Evolutionary conservation across 768 basidiomycete genomes (phyloP), one percentile per base, ranked within the genome.

Genomic region (Phaeotremella skinneri): DNA sequence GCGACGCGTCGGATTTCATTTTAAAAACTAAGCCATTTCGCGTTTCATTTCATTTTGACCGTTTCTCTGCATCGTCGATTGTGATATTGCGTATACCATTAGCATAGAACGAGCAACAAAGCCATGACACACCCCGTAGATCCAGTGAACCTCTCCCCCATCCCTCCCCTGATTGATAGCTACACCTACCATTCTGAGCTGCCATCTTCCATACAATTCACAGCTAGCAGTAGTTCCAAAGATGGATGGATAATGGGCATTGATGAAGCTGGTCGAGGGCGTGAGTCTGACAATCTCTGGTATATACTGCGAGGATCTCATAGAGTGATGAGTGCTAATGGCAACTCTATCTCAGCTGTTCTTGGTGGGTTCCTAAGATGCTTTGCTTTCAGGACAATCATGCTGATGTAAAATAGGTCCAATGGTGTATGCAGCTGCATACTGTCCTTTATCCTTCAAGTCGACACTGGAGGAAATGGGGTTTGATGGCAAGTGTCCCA

Each of bases 261-360:
- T n/a, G 96, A 99, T 76, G 96, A 99, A 75, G 96, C 96, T 0
- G 96, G 96, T 0, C 82, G 96, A 55, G 96, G 96, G 0, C 96
- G 75, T 76, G 56, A 62, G 75, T 74, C 13, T 2, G 39, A 21
- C n/a, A 9, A n/a, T 3, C 34, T 4, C 34, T 42, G 27, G 13
- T 7, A 29, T n/a, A 29, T 45, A 25, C 48, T 4, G 20, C 7
- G 34, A 29, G 26, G 37, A 52, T 56, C 23, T 57, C 48, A 4
- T 17, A 4, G 17, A 11, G 25, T 16, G 20, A 11, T 26, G 30
- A 21, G 26, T 29, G 48, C 39, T 27, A 47, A 42, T 34, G 14
- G 45, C 48, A 6, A n/a, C n/a, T n/a, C n/a, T n/a, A n/a, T n/a
- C 11, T 49, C 34, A 72, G 73, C 94, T 21, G 94, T 94, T 1